Percentiles rank a stretch among this genome's conserved stretches.
Evolutionary conservation across 1,139 yeast genomes (phyloP).

Genomic region (Debaryomyces nepalensis): DNA sequence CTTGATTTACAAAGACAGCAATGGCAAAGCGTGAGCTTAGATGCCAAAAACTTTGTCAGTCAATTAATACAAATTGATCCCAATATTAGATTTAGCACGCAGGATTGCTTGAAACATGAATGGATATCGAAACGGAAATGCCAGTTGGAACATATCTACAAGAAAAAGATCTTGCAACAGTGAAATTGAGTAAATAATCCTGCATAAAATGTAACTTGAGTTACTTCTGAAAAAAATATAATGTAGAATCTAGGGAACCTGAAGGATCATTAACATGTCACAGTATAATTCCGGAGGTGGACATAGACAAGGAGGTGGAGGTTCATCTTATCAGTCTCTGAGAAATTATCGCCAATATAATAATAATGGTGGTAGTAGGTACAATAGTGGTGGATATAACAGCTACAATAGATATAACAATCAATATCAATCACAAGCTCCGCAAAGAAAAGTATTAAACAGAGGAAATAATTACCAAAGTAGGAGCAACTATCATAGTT

Average conservation of each 20-base stretch:
- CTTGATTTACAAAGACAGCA: constrained; percentile 41
- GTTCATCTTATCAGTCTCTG: constrained; percentile 9
- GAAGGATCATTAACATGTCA: constrained; percentile 6
- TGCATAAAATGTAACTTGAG: constrained; percentile 8
- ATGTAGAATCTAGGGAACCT: no score
- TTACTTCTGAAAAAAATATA: not conserved
- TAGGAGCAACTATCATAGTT: constrained; percentile 17
- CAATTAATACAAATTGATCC: constrained; percentile 45
- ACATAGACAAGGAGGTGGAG: constrained; percentile 11
- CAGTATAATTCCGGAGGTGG: constrained; percentile 9
- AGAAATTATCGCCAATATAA: constrained; percentile 10
- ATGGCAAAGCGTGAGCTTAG: constrained; percentile 44
- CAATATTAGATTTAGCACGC: constrained; percentile 34
- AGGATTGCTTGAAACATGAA: constrained; percentile 35
- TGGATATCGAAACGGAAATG: constrained; percentile 44
- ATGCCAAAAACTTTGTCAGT: constrained; percentile 50
- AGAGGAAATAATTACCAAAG: constrained; percentile 11
- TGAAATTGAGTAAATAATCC: not conserved
- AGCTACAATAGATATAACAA: constrained; percentile 6
- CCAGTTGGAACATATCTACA: constrained; percentile 23
- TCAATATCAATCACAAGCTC: constrained; percentile 7
- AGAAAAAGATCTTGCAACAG: constrained; percentile 15
- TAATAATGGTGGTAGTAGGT: not conserved
- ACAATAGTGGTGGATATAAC: constrained; percentile 4
- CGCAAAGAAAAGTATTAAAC: constrained; percentile 11